Conservation (phyloP, 495 filamentous ascomycete genomes). For the Daldinia caldariorum region DNA sequence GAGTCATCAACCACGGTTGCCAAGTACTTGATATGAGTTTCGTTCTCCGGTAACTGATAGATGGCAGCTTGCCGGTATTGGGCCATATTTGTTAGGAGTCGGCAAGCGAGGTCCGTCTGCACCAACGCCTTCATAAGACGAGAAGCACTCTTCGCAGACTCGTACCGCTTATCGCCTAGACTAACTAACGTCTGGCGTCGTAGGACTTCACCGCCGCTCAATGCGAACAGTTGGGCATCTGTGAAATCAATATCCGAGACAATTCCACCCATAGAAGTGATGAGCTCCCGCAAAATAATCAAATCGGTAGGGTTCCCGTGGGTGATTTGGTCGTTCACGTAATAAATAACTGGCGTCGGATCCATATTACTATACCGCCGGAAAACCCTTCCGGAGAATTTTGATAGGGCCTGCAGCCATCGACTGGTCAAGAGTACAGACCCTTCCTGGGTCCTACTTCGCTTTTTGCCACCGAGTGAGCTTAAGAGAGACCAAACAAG, state of each 20-base stretch:
- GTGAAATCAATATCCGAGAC: constrained; percentile 85
- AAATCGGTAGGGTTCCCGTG: constrained; percentile 85
- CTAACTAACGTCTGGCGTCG: constrained; percentile 80
- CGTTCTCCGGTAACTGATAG: constrained; percentile 70
- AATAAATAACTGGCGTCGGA: constrained; percentile 84
- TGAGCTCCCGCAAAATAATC: constrained; percentile 86
- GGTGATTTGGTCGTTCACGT: constrained; percentile 83
- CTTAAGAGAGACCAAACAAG: constrained; percentile 88
- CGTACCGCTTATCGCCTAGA: constrained; percentile 80
- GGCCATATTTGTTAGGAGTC: constrained; percentile 86
- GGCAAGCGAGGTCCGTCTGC: constrained; percentile 74
- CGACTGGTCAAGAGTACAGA: constrained; percentile 83
- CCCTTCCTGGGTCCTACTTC: constrained; percentile 81
- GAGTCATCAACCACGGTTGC: constrained; percentile 90
- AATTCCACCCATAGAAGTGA: constrained; percentile 91
- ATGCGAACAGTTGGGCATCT: constrained; percentile 82
- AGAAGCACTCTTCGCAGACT: constrained; percentile 68
- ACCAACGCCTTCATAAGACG: constrained; percentile 82
- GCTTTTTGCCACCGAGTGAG: constrained; percentile 75
- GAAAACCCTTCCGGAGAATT: constrained; percentile 88
- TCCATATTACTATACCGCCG: constrained; percentile 84
- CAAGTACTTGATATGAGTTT: constrained; percentile 81
- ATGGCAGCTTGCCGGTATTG: constrained; percentile 86
- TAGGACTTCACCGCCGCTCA: constrained; percentile 85
- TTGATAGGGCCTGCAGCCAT: constrained; percentile 86